phyloP scores from a whole-genome alignment of 164 flowering plant genomes.

The Berberis thunbergii region DNA sequence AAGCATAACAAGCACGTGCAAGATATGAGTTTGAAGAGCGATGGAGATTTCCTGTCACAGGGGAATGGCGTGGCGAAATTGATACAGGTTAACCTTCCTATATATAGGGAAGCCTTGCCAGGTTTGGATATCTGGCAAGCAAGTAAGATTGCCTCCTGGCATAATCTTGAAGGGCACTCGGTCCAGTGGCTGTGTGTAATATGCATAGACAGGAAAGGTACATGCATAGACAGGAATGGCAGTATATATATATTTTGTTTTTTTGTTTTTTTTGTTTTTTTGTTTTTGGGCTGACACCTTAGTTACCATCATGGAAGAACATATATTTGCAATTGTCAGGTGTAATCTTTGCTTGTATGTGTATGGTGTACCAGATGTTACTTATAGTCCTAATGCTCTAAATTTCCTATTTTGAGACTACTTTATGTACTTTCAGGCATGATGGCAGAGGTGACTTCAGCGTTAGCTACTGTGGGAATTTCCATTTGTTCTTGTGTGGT shows the following conservation, averaged over 20 bases:
- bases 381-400: not conserved
- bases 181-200: constrained; percentile 77
- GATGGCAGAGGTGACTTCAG: constrained; percentile 78
- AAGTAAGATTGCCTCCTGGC: constrained; percentile 76
- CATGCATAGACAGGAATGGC: constrained; percentile 3
- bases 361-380: not conserved
- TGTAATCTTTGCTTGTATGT: not conserved
- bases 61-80: constrained; percentile 55
- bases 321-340: not conserved
- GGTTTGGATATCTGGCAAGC: constrained; percentile 76
- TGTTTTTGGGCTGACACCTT: no score
- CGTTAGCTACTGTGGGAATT: constrained; percentile 56
- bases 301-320: no score
- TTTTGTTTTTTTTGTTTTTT: no score
- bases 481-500: constrained; percentile 86
- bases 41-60: constrained; percentile 38
- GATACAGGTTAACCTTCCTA: constrained; percentile 43
- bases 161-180: constrained; percentile 74
- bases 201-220: constrained; percentile 82
- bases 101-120: constrained; percentile 77
- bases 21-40: constrained; percentile 37
- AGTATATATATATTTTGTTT: no score
- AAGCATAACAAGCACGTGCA: constrained; percentile 64
- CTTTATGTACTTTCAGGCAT: constrained; percentile 42
- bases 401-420: not conserved